Evolutionary conservation across 1,284 basidiomycete species (phyloP), one percentile per base, ranked within the genome.

Genomic region (Porogramme epimiltina): DNA sequence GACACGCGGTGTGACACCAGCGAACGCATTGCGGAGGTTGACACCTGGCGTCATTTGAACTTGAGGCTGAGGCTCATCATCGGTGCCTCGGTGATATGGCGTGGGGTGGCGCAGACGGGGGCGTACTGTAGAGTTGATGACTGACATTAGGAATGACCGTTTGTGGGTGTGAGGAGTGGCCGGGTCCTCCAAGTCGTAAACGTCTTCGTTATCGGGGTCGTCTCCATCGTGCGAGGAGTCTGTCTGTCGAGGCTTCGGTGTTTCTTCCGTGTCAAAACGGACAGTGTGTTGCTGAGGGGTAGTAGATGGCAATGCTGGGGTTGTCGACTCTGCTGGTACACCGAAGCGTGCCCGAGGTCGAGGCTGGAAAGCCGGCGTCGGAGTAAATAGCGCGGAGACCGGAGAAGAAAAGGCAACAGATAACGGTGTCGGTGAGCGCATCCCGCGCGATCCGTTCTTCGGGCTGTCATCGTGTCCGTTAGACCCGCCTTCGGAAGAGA

Each of bases 51-150:
- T 68, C 52, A 51, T 67, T 41, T 56, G 48, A 5, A 51, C 41
- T 6, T 23, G 42, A 2, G 51, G 34, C 34, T 18, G 34, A 16
- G 34, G 16, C 9, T 51, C 42, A n/a, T 23, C 11, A 31, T 37
- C 64, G 28, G 68, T 9, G 46, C 25, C 23, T 25, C 47, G 13
- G 66, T 87, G 84, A 33, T 46, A 39, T 18, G 89, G 89, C 1
- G 87, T 89, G 10, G 80, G 76, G 47, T 78, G 68, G 50, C 79
- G 81, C 57, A 87, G 73, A 4, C 85, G 79, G 0, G 89, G 88
- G n/a, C 87, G 80, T 1, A 86, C 73, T 2, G 83, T 87, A 2
- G 87, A 89, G 64, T 91, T 87, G 63, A 91, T 88, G 18, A 91
- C 84, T 3, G 84, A 84, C 31, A 91, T 75, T 4, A 91, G 77